Conservation (phyloP, 805 yeast species). For the Maudiozyma saulgeensis region DNA sequence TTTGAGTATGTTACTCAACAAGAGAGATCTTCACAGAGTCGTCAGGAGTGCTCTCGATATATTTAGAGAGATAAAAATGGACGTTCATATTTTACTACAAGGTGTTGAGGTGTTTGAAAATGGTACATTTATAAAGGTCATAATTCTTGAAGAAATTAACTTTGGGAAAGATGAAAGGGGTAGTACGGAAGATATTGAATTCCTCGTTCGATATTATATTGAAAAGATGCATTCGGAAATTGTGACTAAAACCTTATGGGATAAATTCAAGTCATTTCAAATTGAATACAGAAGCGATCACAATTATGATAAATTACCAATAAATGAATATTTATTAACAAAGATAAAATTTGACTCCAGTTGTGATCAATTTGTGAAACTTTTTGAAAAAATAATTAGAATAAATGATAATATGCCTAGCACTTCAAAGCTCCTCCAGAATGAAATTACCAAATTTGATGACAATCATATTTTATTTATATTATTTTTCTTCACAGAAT, state of each 20-base stretch:
- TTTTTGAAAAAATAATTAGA: slow-evolving; percentile 5
- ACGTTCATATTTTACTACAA: slow-evolving; percentile 10
- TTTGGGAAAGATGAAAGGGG: slow-evolving; percentile 1
- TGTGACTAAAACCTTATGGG: slow-evolving; percentile 12
- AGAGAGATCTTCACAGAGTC: not conserved
- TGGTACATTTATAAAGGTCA: slow-evolving; percentile 14
- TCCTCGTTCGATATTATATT: slow-evolving; percentile 20
- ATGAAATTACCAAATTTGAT: slow-evolving; percentile 14
- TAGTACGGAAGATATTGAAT: slow-evolving; percentile 15
- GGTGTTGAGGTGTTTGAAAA: slow-evolving; percentile 6
- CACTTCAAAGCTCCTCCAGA: slow-evolving; percentile 1
- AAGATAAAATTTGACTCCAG: slow-evolving; percentile 11
- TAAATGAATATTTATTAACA: slow-evolving; percentile 11
- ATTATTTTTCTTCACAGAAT: slow-evolving; percentile 3
- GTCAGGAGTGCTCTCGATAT: slow-evolving; percentile 8
- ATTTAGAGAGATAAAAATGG: slow-evolving; percentile 6
- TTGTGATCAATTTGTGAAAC: slow-evolving; percentile 6
- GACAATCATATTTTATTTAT: slow-evolving; percentile 8
- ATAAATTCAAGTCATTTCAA: slow-evolving; percentile 7
- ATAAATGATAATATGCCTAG: not conserved
- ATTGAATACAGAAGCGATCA: slow-evolving; percentile 17
- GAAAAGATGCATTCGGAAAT: slow-evolving; percentile 15
- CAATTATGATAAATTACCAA: slow-evolving; percentile 18
- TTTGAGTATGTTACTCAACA: not conserved
- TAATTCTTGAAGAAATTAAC: slow-evolving; percentile 19